Evolutionary conservation across 495 filamentous ascomycete species (phyloP), one percentile per base, ranked within the genome.

Genomic region (Penicillium cosmopolitanum): DNA sequence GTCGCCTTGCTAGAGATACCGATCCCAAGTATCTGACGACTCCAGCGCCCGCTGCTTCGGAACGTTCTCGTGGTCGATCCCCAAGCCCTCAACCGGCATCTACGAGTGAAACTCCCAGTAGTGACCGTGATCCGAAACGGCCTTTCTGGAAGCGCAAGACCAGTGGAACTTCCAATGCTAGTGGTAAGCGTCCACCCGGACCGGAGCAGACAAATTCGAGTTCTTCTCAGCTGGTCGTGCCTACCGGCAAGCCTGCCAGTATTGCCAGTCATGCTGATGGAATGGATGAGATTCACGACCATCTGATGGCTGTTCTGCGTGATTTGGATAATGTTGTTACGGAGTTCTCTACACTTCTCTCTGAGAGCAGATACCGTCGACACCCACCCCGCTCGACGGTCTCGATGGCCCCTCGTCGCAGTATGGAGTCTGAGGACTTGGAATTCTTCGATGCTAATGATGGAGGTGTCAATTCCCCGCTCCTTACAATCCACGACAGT

Each of bases 361-460:
- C 82, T 11, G 87, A 88, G 64, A 96, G 87, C 75, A 93, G 93
- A 66, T 84, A 90, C 51, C 84, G 94, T 34, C 87, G 93, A 28
- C 73, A 81, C 36, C 84, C 87, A 5, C 73, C 74, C 0, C 68
- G 73, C 31, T 73, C 80, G 23, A 13, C 46, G 2, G 46, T 28
- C 6, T 71, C 84, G 5, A 56, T 80, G 3, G 74, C 76, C 10
- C 84, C 90, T 10, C 86, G 95, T 57, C 78, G 77, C 55, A 96
- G 92, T 72, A 83, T 93, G 38, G 95, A 97, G 64, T 93, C 91
- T 9, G 83, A 87, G 51, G 84, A 88, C 8, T 84, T 86, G 33
- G 96, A 98, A 67, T 98, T 96, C 74, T 98, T 96, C 62, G 95
- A 98, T 68, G 95, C 95, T 2, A 84, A 87, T 53, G 91, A 87